phyloP scores from a whole-genome alignment of 2,329 filamentous ascomycete species.

The Bipolaris bicolor region DNA sequence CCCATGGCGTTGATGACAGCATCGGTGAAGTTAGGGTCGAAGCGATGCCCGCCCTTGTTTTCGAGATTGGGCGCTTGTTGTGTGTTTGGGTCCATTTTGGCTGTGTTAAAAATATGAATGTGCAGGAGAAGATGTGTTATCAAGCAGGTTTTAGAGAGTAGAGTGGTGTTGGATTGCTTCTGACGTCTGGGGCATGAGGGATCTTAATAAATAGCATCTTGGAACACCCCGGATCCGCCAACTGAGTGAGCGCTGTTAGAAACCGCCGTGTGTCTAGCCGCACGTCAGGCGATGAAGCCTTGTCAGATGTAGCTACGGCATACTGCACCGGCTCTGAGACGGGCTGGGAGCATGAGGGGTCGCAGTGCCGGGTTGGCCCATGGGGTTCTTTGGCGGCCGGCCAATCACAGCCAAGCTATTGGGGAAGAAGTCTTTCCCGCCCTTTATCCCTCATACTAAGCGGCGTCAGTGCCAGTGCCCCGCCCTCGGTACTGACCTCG shows the following conservation, averaged over 20 bases:
- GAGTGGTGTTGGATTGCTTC: neutral
- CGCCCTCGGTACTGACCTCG: constrained; percentile 29
- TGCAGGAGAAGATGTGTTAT: constrained; percentile 1
- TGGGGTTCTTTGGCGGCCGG: constrained; percentile 40
- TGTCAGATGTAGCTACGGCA: constrained; percentile 25
- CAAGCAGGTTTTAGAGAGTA: neutral
- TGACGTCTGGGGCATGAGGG: constrained; percentile 13
- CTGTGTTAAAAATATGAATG: neutral
- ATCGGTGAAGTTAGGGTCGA: constrained; percentile 79
- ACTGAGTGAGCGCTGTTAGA: constrained; percentile 28
- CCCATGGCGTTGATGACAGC: constrained; percentile 76
- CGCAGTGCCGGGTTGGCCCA: constrained; percentile 37
- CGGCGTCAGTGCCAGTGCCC: constrained; percentile 22
- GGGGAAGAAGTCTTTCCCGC: constrained; percentile 38
- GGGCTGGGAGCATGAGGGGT: constrained; percentile 9
- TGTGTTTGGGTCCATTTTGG: constrained; percentile 26
- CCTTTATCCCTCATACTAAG: constrained; percentile 22
- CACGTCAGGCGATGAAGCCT: constrained; percentile 25
- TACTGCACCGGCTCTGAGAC: constrained; percentile 24
- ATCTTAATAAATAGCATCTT: constrained; percentile 27
- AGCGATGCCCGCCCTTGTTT: constrained; percentile 50
- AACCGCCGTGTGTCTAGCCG: constrained; percentile 34
- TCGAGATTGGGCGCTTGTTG: constrained; percentile 32
- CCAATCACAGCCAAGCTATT: constrained; percentile 61
- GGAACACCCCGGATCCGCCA: constrained; percentile 11